Evolutionary conservation across 257 asterid species (phyloP), one percentile per base, ranked within the genome.

Genomic region (Nicotiana sylvestris): DNA sequence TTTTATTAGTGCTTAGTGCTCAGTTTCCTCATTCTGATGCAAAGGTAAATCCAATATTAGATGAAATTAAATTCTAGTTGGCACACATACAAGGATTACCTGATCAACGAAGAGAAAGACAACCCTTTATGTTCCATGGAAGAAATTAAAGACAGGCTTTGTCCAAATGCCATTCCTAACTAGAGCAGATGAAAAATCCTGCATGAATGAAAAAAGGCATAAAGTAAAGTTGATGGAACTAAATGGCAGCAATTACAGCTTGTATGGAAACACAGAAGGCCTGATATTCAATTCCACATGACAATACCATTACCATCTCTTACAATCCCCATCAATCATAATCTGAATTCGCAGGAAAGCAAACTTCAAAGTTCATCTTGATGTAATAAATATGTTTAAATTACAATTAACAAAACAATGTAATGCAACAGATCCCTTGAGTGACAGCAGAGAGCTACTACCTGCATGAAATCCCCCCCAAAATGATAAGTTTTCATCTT

Each of bases 101-200:
- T n/a, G 12, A 29, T 27, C 43, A 13, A 10, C 17, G 13, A n/a
- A 32, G 55, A n/a, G 81, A 39, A 66, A 60, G 72, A 84, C 81
- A 67, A 95, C 97, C 98, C 98, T 92, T 78, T 93, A 89, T 62
- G 96, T 95, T 85, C 98, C 98, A 39, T 96, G 98, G 77, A 95
- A 93, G 89, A 93, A 93, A 83, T 95, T 93, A 62, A 91, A 93
- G 65, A 84, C 92, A 92, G 57, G 93, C 98, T 88, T 90, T 92
- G 78, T 90, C 90, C 91, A 94, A 89, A 84, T 84, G 90, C 97
- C 98, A 95, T 84, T 85, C 83, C 87, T 88, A 88, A 76, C 83
- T 84, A 85, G 92, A 94, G 86, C 83, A 95, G 94, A 87, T 88
- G 43, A 87, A 92, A 97, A 94, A 88, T 91, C 97, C 98, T 95